phyloP scores from a whole-genome alignment of 257 asterid genomes.

The Apocynum venetum region DNA sequence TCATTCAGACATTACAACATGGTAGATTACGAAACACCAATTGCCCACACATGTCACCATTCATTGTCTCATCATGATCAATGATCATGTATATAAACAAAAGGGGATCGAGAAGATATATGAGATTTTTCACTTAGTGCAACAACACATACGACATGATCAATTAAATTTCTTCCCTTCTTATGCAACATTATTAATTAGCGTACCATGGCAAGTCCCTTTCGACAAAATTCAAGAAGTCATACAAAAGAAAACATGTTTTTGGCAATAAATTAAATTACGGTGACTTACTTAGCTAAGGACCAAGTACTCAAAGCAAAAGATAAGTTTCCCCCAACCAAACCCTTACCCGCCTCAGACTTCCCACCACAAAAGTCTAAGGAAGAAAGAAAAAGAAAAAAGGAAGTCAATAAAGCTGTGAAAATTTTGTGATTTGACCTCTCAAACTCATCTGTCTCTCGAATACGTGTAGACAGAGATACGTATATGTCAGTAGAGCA shows the following conservation, averaged over 20 bases:
- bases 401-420: neutral
- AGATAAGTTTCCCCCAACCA: neutral
- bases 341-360: neutral
- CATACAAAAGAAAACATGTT: neutral
- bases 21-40: conserved; percentile 3
- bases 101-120: neutral
- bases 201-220: neutral
- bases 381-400: conserved; percentile 1
- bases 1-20: neutral
- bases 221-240: neutral
- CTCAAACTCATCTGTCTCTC: conserved; percentile 41
- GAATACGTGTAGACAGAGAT: conserved; percentile 50
- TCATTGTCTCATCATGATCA: neutral
- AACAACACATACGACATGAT: neutral
- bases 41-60: neutral
- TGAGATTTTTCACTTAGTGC: neutral
- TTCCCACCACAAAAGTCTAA: neutral
- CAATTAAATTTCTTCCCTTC: neutral
- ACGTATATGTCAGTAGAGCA: conserved; percentile 49
- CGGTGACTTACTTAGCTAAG: neutral
- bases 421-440: conserved; percentile 51
- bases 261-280: neutral
- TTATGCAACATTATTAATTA: neutral
- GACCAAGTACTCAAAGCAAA: conserved; percentile 3
- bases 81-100: neutral